These are phyloP conservation scores for Viola pubescens DNA, from an alignment of 441 rosid genomes.

Conservation along the genomic window DNA sequence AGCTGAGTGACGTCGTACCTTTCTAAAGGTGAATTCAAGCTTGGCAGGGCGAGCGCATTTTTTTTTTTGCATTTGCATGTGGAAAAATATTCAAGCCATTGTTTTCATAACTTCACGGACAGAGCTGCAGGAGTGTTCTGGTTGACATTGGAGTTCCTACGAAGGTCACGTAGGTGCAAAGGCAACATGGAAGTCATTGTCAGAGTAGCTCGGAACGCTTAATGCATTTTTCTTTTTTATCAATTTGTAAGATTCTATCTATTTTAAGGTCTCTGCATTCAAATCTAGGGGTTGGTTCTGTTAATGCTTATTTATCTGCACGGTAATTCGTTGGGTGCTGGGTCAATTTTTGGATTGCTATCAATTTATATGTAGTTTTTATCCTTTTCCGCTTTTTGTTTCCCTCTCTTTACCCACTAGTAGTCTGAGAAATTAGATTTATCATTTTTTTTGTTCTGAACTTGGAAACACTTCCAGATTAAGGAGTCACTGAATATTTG, in stretches of 20 bases:
- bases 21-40: slow-evolving; percentile 12
- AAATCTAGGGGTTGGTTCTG: slow-evolving; percentile 17
- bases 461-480: too few species aligned
- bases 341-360: slow-evolving; percentile 5
- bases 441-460: too few species aligned
- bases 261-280: slow-evolving; percentile 7
- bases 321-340: slow-evolving; percentile 9
- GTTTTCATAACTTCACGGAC: slow-evolving; percentile 13
- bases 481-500: too few species aligned
- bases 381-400: background rate
- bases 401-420: background rate
- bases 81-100: slow-evolving; percentile 17
- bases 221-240: slow-evolving; percentile 21
- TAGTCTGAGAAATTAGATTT: too few species aligned
- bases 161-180: slow-evolving; percentile 10
- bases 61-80: slow-evolving; percentile 10
- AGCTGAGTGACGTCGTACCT: slow-evolving; percentile 12
- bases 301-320: background rate
- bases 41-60: slow-evolving; percentile 12
- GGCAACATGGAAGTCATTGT: slow-evolving; percentile 21
- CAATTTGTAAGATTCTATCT: slow-evolving; percentile 25
- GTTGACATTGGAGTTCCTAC: slow-evolving; percentile 13
- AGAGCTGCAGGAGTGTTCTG: slow-evolving; percentile 2
- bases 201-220: slow-evolving; percentile 24
- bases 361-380: background rate